phyloP scores from a whole-genome alignment of 345 rosid species.

The Aquilaria sinensis region DNA sequence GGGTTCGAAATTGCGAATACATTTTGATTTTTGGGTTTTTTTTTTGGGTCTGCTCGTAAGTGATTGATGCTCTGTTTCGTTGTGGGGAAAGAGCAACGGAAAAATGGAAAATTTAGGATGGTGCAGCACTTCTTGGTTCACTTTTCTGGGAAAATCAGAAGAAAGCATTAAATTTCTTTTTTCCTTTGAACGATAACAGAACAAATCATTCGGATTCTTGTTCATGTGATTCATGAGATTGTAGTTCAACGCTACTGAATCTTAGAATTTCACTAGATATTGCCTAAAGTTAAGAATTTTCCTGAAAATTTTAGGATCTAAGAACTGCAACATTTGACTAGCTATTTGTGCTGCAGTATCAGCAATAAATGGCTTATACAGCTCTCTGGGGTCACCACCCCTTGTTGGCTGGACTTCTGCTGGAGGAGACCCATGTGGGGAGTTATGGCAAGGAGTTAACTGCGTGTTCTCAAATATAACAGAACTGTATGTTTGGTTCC shows the following conservation, averaged over 20 bases:
- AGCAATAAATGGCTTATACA: slow-evolving; percentile 63
- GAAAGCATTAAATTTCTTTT: background rate
- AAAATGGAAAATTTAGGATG: slow-evolving; percentile 1
- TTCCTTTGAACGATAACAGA: background rate
- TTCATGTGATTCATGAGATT: background rate
- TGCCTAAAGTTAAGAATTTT: too few species aligned
- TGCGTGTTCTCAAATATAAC: slow-evolving; percentile 82
- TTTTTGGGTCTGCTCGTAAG: background rate
- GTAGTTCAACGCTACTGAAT: too few species aligned
- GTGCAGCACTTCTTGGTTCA: slow-evolving; percentile 2
- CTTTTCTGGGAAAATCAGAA: slow-evolving; percentile 1
- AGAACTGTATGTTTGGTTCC: slow-evolving; percentile 45
- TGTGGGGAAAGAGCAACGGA: slow-evolving; percentile 8
- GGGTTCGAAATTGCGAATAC: slow-evolving; percentile 3
- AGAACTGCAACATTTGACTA: background rate
- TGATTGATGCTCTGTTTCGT: slow-evolving; percentile 14
- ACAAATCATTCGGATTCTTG: background rate
- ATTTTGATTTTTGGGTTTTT: background rate
- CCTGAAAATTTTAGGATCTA: background rate
- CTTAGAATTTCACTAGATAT: too few species aligned
- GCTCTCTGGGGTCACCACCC: slow-evolving; percentile 59
- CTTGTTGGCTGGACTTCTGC: slow-evolving; percentile 55
- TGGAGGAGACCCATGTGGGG: slow-evolving; percentile 97
- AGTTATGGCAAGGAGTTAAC: slow-evolving; percentile 76
- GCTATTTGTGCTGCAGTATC: slow-evolving; percentile 33